Conservation (phyloP, 2,329 filamentous ascomycete species). For the Penicillium hordei region DNA sequence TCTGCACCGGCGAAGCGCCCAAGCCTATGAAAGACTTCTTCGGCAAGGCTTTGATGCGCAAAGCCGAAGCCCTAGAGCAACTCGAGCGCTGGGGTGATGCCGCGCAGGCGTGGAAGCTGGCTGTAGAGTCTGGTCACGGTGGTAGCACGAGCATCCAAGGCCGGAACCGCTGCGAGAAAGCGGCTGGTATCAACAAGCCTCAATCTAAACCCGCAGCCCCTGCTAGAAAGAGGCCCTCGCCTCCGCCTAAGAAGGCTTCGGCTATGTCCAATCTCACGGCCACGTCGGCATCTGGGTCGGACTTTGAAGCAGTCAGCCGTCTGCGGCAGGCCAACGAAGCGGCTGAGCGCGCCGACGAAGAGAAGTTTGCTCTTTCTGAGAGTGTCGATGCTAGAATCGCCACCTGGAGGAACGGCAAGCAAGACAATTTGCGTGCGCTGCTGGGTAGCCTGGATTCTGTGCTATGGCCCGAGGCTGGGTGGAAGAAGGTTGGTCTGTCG, state of each 20-base stretch:
- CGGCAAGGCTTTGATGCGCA: slow-evolving; percentile 88
- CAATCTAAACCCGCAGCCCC: slow-evolving; percentile 49
- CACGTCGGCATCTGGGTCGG: slow-evolving; percentile 45
- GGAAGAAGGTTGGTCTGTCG: slow-evolving; percentile 95
- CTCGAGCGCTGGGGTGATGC: slow-evolving; percentile 94
- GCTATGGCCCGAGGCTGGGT: slow-evolving; percentile 86
- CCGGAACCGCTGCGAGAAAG: slow-evolving; percentile 84
- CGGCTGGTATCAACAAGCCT: slow-evolving; percentile 65
- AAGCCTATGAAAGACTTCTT: slow-evolving; percentile 93
- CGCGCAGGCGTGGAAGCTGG: slow-evolving; percentile 72
- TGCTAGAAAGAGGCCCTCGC: slow-evolving; percentile 48
- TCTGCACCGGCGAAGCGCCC: slow-evolving; percentile 61
- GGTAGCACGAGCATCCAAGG: slow-evolving; percentile 80
- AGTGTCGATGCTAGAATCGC: slow-evolving; percentile 76
- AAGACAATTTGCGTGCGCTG: slow-evolving; percentile 86
- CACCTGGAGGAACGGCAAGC: slow-evolving; percentile 85
- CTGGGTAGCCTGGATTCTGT: slow-evolving; percentile 84
- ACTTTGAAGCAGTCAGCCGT: slow-evolving; percentile 75
- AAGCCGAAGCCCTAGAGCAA: slow-evolving; percentile 92
- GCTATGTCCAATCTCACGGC: slow-evolving; percentile 35
- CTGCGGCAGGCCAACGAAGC: slow-evolving; percentile 81
- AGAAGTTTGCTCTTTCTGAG: slow-evolving; percentile 87
- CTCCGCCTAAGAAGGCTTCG: slow-evolving; percentile 39
- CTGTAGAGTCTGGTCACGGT: slow-evolving; percentile 83
- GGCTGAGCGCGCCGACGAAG: slow-evolving; percentile 82